Conservation (phyloP, 768 basidiomycete genomes). For the Pleurotus pulmonarius region DNA sequence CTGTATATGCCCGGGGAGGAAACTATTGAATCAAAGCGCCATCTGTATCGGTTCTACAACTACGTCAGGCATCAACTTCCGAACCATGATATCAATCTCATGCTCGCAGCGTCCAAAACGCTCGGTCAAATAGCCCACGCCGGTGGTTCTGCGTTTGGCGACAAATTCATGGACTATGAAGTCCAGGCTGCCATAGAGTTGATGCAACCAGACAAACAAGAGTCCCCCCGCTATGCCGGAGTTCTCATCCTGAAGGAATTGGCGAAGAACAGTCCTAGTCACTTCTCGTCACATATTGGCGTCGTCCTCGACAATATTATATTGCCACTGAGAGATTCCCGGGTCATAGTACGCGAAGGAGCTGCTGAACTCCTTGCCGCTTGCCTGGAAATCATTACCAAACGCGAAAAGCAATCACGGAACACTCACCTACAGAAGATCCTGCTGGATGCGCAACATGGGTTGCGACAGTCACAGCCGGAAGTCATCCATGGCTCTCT, state of each 20-base stretch:
- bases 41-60: slow-evolving; percentile 85
- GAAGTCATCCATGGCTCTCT: slow-evolving; percentile 93
- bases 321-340: slow-evolving; percentile 81
- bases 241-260: slow-evolving; percentile 93
- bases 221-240: slow-evolving; percentile 87
- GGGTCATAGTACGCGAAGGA: slow-evolving; percentile 88
- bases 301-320: slow-evolving; percentile 92
- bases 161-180: slow-evolving; percentile 87
- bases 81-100: slow-evolving; percentile 87
- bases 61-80: slow-evolving; percentile 93
- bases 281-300: slow-evolving; percentile 86
- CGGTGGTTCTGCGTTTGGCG: slow-evolving; percentile 80
- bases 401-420: slow-evolving; percentile 63
- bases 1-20: slow-evolving; percentile 77
- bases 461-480: slow-evolving; percentile 74
- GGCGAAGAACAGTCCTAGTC: slow-evolving; percentile 80
- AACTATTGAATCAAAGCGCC: slow-evolving; percentile 74
- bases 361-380: slow-evolving; percentile 92
- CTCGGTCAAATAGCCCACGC: slow-evolving; percentile 84
- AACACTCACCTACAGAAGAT: slow-evolving; percentile 74
- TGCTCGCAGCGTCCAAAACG: slow-evolving; percentile 92
- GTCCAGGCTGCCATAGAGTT: slow-evolving; percentile 80
- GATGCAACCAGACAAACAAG: slow-evolving; percentile 71
- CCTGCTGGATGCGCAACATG: slow-evolving; percentile 82
- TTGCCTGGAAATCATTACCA: slow-evolving; percentile 83